A percentile compares a stretch with the other conserved stretches of the same genome.
Evolutionary conservation across 2,329 filamentous ascomycete genomes (phyloP).

Genomic region (Sordariomycetes sp.): DNA sequence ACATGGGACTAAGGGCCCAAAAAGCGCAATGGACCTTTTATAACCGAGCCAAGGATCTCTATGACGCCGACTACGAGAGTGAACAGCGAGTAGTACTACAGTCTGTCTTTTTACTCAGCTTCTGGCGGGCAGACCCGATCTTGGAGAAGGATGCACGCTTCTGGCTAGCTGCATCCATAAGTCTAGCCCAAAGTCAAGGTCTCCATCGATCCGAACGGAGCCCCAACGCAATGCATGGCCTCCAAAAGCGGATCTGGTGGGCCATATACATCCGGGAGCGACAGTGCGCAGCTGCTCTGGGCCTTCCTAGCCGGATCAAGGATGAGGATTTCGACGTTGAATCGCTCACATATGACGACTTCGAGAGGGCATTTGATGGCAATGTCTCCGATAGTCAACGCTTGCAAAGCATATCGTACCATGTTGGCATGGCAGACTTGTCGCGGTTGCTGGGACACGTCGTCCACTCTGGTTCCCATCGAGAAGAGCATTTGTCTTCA

Average conservation of each 20-base stretch:
- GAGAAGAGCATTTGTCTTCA: too few species aligned
- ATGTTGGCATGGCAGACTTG: slow-evolving; percentile 14
- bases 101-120: slow-evolving; percentile 38
- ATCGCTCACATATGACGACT: slow-evolving; percentile 10
- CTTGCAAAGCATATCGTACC: slow-evolving; percentile 23
- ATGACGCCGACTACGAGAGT: slow-evolving; percentile 36
- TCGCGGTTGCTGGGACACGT: slow-evolving; percentile 15
- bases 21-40: slow-evolving; percentile 36
- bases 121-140: slow-evolving; percentile 34
- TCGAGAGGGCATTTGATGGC: slow-evolving; percentile 8
- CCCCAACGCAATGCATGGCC: too few species aligned
- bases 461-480: slow-evolving; percentile 9
- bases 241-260: slow-evolving; percentile 41
- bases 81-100: slow-evolving; percentile 34
- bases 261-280: slow-evolving; percentile 38
- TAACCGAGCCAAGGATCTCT: slow-evolving; percentile 34
- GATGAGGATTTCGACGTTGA: slow-evolving; percentile 39
- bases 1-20: slow-evolving; percentile 30
- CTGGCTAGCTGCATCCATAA: slow-evolving; percentile 34
- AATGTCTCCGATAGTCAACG: slow-evolving; percentile 12
- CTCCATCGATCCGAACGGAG: slow-evolving; percentile 25
- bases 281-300: slow-evolving; percentile 33
- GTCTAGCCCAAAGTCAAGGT: slow-evolving; percentile 32
- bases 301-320: slow-evolving; percentile 34
- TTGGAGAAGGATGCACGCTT: slow-evolving; percentile 30